Evolutionary conservation across 2,329 filamentous ascomycete species (phyloP).

Genomic region (Anisogramma anomala): DNA sequence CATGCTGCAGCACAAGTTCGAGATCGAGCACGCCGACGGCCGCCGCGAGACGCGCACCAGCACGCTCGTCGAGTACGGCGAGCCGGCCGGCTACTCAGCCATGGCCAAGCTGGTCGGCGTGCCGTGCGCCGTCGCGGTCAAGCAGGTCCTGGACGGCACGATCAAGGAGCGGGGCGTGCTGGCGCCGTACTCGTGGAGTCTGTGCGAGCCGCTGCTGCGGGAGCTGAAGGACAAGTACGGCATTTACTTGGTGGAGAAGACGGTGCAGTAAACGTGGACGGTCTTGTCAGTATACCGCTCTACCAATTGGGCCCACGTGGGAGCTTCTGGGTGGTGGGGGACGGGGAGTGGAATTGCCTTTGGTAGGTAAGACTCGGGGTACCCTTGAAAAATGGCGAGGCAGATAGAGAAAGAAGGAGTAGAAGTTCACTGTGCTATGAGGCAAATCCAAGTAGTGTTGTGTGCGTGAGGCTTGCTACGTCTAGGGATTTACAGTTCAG

Average conservation of each 20-base stretch:
- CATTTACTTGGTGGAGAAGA: slow-evolving; percentile 63
- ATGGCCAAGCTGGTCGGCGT: slow-evolving; percentile 79
- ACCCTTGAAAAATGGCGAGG: slow-evolving; percentile 4
- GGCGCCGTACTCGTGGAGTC: slow-evolving; percentile 62
- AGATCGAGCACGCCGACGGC: slow-evolving; percentile 73
- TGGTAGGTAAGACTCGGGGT: not conserved
- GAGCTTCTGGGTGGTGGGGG: too few relatives aligned
- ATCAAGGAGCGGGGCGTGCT: slow-evolving; percentile 63
- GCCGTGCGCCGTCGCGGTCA: slow-evolving; percentile 54
- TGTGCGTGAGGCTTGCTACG: too few relatives aligned
- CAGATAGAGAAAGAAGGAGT: slow-evolving; percentile 3
- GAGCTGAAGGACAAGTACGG: slow-evolving; percentile 69
- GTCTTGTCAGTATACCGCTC: not conserved
- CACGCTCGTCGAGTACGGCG: slow-evolving; percentile 74
- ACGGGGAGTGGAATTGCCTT: too few relatives aligned
- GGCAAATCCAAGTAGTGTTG: too few relatives aligned
- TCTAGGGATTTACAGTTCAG: too few relatives aligned
- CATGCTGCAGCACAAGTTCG: slow-evolving; percentile 71
- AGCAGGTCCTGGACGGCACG: slow-evolving; percentile 66
- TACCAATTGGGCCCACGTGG: not conserved
- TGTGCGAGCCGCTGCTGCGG: slow-evolving; percentile 63
- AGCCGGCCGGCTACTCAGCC: slow-evolving; percentile 62
- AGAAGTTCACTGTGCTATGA: too few relatives aligned
- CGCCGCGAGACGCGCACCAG: slow-evolving; percentile 65
- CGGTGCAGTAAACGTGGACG: slow-evolving; percentile 24